Conservation (phyloP, 306 rosid genomes). For the Fagus sylvatica region DNA sequence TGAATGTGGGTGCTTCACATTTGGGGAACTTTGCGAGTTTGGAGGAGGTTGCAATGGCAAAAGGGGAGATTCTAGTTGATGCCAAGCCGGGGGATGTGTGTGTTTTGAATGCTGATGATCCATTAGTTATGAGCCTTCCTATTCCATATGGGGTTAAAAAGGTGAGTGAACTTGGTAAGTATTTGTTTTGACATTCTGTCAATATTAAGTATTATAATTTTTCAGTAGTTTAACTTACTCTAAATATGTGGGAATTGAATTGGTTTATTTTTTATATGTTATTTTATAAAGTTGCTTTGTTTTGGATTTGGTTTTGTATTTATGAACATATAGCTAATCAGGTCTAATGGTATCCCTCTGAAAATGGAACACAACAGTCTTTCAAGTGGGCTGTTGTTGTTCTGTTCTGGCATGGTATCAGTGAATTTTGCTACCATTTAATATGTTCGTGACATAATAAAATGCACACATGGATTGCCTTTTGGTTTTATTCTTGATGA, state of each 20-base stretch:
- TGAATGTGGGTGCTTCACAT: slow-evolving; percentile 34
- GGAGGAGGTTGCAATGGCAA: slow-evolving; percentile 31
- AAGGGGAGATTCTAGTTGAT: slow-evolving; percentile 30
- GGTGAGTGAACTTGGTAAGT: slow-evolving; percentile 12
- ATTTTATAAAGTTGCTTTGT: neutral
- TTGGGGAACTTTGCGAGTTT: slow-evolving; percentile 22
- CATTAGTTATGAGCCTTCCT: slow-evolving; percentile 34
- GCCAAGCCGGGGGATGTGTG: slow-evolving; percentile 32
- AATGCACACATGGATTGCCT: neutral
- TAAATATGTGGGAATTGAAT: neutral
- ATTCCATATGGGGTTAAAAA: slow-evolving; percentile 31
- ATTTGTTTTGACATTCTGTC: neutral
- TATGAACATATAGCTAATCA: neutral
- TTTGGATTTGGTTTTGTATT: neutral
- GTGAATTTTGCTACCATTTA: neutral
- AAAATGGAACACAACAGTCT: neutral
- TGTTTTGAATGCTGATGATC: slow-evolving; percentile 40
- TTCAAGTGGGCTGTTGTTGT: neutral
- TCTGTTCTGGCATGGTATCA: neutral
- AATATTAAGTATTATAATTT: neutral
- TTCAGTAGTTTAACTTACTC: neutral
- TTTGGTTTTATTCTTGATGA: neutral
- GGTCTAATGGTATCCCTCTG: neutral
- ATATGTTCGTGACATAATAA: neutral
- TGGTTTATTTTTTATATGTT: neutral